Conservation (phyloP, 2,329 filamentous ascomycete genomes). For the Fusarium algeriense region DNA sequence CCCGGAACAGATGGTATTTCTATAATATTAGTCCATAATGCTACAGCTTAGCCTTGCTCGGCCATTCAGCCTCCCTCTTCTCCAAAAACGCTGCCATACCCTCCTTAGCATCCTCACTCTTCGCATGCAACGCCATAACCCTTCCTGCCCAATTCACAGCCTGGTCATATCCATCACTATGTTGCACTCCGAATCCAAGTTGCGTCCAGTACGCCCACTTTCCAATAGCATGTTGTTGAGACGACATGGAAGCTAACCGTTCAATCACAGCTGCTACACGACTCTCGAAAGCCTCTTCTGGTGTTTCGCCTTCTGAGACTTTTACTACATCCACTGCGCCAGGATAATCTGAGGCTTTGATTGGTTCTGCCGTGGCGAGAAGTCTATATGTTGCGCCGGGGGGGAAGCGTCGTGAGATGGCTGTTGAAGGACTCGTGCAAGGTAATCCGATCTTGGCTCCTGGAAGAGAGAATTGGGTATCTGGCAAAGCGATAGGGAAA, state of each 20-base stretch:
- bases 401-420: constrained; percentile 36
- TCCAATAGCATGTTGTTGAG: constrained; percentile 39
- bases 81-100: constrained; percentile 41
- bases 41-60: not conserved
- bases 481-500: constrained; percentile 35
- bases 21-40: too few species aligned
- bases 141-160: constrained; percentile 40
- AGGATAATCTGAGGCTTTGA: constrained; percentile 22
- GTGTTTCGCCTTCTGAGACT: not conserved
- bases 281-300: constrained; percentile 13
- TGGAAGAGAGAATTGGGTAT: constrained; percentile 34
- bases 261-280: constrained; percentile 25
- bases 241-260: constrained; percentile 19
- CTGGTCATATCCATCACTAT: constrained; percentile 37
- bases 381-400: constrained; percentile 34
- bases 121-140: constrained; percentile 44
- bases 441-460: constrained; percentile 44
- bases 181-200: constrained; percentile 15
- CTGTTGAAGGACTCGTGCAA: constrained; percentile 42
- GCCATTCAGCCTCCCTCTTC: constrained; percentile 34
- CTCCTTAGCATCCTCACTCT: constrained; percentile 40
- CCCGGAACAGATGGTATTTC: too few species aligned
- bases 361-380: constrained; percentile 33
- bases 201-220: constrained; percentile 47
- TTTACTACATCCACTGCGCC: constrained; percentile 39